These are phyloP conservation scores for Chenopodium berlandieri DNA, from an alignment of 148 eudicot genomes.

Conservation along the genomic window DNA sequence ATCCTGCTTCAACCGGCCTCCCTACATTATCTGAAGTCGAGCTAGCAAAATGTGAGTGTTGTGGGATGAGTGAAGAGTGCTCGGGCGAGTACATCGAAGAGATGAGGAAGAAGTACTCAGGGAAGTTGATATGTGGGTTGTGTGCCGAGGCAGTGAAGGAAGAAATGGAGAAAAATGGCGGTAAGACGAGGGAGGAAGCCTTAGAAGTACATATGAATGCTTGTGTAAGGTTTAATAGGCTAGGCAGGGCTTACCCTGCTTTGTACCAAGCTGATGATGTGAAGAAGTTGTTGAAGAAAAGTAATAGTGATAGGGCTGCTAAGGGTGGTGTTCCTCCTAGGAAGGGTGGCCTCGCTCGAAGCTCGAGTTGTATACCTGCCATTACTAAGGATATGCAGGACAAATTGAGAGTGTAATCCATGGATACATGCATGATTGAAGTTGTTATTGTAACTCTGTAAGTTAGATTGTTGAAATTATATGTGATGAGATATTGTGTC, in stretches of 20 bases:
- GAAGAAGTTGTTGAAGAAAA: conserved; percentile 47
- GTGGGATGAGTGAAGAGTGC: conserved; percentile 72
- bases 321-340: conserved; percentile 6
- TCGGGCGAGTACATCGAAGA: conserved; percentile 46
- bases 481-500: neutral
- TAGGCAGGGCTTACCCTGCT: conserved; percentile 53
- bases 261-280: conserved; percentile 59
- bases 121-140: conserved; percentile 58
- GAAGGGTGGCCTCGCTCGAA: conserved; percentile 40
- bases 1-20: conserved; percentile 17
- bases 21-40: conserved; percentile 47
- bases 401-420: conserved; percentile 6
- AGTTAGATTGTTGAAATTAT: neutral
- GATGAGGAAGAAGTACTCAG: conserved; percentile 35
- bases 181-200: conserved; percentile 45
- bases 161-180: conserved; percentile 62
- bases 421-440: too few species aligned
- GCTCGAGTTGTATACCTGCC: conserved; percentile 64
- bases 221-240: conserved; percentile 51
- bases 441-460: neutral
- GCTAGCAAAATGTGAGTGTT: conserved; percentile 75
- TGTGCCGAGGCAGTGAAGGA: conserved; percentile 70
- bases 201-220: conserved; percentile 48
- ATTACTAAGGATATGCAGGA: conserved; percentile 29
- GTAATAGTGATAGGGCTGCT: conserved; percentile 7